Base-by-base conservation (phyloP, 441 rosid species). In the Erodium texanum region DNA sequence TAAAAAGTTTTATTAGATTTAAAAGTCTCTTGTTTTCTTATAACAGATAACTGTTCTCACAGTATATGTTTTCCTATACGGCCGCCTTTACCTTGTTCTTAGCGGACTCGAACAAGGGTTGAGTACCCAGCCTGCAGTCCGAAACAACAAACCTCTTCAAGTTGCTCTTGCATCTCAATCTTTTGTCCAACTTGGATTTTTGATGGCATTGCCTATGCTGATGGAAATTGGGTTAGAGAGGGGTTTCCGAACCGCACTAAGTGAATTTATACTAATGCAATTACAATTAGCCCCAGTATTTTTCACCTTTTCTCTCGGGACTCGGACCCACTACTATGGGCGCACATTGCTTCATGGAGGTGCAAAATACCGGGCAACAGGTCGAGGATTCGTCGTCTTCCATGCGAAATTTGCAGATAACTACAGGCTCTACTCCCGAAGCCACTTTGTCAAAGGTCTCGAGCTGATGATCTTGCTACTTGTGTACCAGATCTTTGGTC, bases 131-230 rank as follows among this genome's bases (percentile, higher is more conserved):
- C 86, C 82, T 23, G 98, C 83, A 71, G 79, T 95, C 79, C 83
- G 97, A 79, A 90, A 92, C 83, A 95, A 95, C 71, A 85, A 88
- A 73, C 88, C 99, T 73, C 89, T 95, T 73, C 97, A 95, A 79
- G 89, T 92, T 76, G 98, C 99, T 79, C 99, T 95, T 73, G 99
- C 97, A 62, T 95, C 99, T 65, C 99, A 90, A 66, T 88, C 99
- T n/a, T 85, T 96, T 80, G 98, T 96, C 66, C 99, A 96, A 82
- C 89, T 96, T 74, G 99, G 98, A 66, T 77, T 88, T 81, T 77
- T 96, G 69, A 92, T 90, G 98, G 98, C 98, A 48, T 82, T 96
- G 70, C 99, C 98, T 72, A 96, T 96, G 99, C 81, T 96, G 77
- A 93, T 96, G 99, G 99, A 95, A 80, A 95, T 95, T 66, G 99